phyloP scores from a whole-genome alignment of 768 basidiomycete species.

The Tylopilus sp. region DNA sequence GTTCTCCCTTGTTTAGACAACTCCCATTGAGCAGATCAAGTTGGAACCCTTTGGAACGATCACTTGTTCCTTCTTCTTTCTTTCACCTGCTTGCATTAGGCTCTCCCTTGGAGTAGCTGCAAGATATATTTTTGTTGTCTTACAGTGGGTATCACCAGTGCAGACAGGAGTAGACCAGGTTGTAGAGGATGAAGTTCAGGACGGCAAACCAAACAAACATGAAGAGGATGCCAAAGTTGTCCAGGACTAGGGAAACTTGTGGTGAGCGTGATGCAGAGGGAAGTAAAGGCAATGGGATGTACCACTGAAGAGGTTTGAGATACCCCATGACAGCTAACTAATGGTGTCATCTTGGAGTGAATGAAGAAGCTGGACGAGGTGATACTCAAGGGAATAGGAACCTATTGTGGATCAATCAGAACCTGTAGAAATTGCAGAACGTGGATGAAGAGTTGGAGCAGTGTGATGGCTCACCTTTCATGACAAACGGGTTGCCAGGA shows the following conservation, averaged over 20 bases:
- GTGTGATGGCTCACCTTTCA: constrained; percentile 59
- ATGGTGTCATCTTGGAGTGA: constrained; percentile 20
- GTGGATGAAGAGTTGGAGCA: not conserved
- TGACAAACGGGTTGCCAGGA: constrained; percentile 78
- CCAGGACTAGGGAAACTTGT: constrained; percentile 36
- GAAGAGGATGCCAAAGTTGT: constrained; percentile 49
- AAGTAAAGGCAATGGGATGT: not conserved
- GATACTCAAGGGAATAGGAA: constrained; percentile 85
- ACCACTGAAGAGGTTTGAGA: constrained; percentile 22
- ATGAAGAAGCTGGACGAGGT: constrained; percentile 65
- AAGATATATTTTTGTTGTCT: too few relatives aligned
- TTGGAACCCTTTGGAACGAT: too few relatives aligned
- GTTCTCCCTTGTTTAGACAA: too few relatives aligned
- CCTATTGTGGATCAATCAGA: constrained; percentile 39
- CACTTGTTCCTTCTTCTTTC: too few relatives aligned
- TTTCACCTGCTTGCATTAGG: too few relatives aligned
- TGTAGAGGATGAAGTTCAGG: constrained; percentile 53
- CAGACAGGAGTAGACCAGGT: constrained; percentile 54
- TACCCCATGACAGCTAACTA: constrained; percentile 7
- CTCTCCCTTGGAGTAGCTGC: too few relatives aligned
- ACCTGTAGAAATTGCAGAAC: not conserved
- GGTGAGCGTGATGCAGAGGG: not conserved
- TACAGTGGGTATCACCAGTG: constrained; percentile 28
- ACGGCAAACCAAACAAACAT: constrained; percentile 53
- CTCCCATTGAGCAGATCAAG: too few relatives aligned